phyloP scores from a whole-genome alignment of 2,329 filamentous ascomycete genomes.

The Pseudocercospora fijiensis region DNA sequence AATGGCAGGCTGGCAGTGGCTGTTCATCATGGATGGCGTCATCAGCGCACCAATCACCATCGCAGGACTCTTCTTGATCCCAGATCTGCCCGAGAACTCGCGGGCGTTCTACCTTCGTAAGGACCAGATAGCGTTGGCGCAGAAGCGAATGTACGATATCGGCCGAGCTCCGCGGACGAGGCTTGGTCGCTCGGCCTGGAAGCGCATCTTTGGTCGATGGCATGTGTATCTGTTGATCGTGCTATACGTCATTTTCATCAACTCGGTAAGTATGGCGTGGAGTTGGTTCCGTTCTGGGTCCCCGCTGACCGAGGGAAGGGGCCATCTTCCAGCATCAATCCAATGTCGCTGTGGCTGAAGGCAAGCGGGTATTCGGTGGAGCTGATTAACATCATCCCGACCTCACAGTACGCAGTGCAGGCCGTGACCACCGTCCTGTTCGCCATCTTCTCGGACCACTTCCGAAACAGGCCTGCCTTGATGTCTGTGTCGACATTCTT shows the following conservation, averaged over 20 bases:
- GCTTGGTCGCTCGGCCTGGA: constrained; percentile 47
- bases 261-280: constrained; percentile 48
- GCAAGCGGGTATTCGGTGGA: constrained; percentile 47
- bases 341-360: constrained; percentile 34
- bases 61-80: constrained; percentile 50
- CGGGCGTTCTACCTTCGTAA: constrained; percentile 50
- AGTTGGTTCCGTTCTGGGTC: not conserved
- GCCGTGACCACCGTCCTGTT: constrained; percentile 62
- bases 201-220: constrained; percentile 60
- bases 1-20: constrained; percentile 53
- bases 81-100: constrained; percentile 53
- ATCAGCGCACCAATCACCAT: constrained; percentile 56
- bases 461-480: constrained; percentile 22
- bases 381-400: constrained; percentile 59
- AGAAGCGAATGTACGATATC: constrained; percentile 48
- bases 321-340: constrained; percentile 27
- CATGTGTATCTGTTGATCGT: constrained; percentile 61
- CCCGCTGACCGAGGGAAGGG: constrained; percentile 10
- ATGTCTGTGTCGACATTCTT: constrained; percentile 29
- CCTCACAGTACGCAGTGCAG: constrained; percentile 54
- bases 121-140: constrained; percentile 47
- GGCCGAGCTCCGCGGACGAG: constrained; percentile 23
- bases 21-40: constrained; percentile 45
- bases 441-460: constrained; percentile 42
- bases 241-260: constrained; percentile 65